Percentiles rank a stretch among this genome's conserved stretches.
These are phyloP conservation scores for Fusarium continuum DNA, from an alignment of 2,329 filamentous ascomycete genomes.

Conservation along the genomic window DNA sequence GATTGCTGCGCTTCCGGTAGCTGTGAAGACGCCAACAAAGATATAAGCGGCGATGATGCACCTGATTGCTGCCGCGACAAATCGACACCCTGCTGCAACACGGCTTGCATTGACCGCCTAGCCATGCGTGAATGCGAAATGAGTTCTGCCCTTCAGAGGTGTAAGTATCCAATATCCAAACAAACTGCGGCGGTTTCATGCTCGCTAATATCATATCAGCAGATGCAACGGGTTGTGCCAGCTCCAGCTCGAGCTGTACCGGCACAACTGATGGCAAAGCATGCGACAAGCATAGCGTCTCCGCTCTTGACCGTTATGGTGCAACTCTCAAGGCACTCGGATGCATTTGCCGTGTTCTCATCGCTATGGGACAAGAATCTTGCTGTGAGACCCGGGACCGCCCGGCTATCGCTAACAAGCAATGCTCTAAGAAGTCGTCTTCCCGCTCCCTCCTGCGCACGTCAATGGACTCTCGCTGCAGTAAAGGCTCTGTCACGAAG, in stretches of 20 bases:
- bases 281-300: conserved; percentile 51
- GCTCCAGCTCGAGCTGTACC: conserved; percentile 16
- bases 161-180: background rate
- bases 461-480: conserved; percentile 44
- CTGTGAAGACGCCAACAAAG: background rate
- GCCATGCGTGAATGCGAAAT: conserved; percentile 53
- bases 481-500: conserved; percentile 18
- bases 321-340: conserved; percentile 58
- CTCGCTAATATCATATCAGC: background rate
- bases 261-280: conserved; percentile 41
- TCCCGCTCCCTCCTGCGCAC: conserved; percentile 20
- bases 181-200: background rate
- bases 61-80: conserved; percentile 55
- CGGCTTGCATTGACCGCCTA: conserved; percentile 54
- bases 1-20: background rate
- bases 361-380: conserved; percentile 61
- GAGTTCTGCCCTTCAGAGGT: background rate
- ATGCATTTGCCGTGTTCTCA: conserved; percentile 62
- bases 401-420: conserved; percentile 41
- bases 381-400: conserved; percentile 54
- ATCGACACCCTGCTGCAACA: conserved; percentile 53
- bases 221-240: background rate
- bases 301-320: conserved; percentile 52
- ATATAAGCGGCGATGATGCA: background rate
- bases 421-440: conserved; percentile 37